A percentile compares a stretch with the other conserved stretches of the same genome.
Conservation (phyloP, 2,329 filamentous ascomycete genomes). For the Cercospora nicotianae region DNA sequence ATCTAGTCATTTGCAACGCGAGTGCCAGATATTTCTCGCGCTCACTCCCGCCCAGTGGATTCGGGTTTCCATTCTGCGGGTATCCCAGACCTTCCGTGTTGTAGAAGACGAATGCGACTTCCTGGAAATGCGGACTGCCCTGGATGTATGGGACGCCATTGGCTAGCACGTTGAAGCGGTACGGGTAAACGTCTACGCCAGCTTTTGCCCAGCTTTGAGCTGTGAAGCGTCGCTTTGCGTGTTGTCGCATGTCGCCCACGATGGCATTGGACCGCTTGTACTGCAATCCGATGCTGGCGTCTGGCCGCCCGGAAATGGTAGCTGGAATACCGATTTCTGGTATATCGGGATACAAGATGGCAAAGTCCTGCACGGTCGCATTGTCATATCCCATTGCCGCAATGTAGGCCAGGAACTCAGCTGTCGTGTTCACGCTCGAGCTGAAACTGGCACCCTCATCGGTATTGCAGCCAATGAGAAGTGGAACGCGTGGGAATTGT, state of each 20-base stretch:
- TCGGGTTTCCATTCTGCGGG: conserved; percentile 26
- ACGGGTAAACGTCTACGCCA: conserved; percentile 38
- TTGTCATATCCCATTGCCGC: conserved; percentile 30
- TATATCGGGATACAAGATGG: conserved; percentile 36
- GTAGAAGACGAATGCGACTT: conserved; percentile 57
- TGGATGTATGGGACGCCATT: background rate
- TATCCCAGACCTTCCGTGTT: conserved; percentile 47
- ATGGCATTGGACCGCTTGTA: conserved; percentile 29
- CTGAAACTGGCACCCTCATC: conserved; percentile 34
- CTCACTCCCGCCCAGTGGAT: conserved; percentile 27
- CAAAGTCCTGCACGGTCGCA: conserved; percentile 40
- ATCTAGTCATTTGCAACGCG: conserved; percentile 51
- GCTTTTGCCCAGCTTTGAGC: conserved; percentile 28
- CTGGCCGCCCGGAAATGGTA: conserved; percentile 27
- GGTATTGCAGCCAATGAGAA: conserved; percentile 32
- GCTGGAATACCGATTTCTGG: conserved; percentile 31
- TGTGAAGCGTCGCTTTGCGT: conserved; percentile 26
- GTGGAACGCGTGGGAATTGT: conserved; percentile 33
- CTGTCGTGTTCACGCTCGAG: conserved; percentile 30
- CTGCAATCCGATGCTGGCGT: conserved; percentile 25
- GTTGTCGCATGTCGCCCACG: conserved; percentile 24
- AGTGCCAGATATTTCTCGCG: conserved; percentile 44
- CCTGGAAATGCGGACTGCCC: conserved; percentile 47
- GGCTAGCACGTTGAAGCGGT: conserved; percentile 48
- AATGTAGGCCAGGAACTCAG: conserved; percentile 27